These are phyloP conservation scores for Flaveria ramosissima DNA, from an alignment of 129 eudicot genomes.

Conservation along the genomic window DNA sequence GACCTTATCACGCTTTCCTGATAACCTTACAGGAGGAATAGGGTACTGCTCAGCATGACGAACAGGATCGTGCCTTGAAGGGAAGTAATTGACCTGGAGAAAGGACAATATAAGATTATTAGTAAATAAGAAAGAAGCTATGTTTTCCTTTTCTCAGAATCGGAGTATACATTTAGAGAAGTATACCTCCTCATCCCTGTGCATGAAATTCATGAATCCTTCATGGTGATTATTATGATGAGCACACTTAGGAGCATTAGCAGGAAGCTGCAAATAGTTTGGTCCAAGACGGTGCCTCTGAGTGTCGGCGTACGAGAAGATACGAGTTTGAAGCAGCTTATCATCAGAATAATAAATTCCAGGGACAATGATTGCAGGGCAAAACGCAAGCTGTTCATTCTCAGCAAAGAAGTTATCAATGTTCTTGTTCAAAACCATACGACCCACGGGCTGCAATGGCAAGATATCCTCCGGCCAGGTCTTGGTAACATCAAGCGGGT, in stretches of 20 bases:
- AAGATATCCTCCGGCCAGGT: conserved; percentile 83
- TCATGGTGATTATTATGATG: conserved; percentile 85
- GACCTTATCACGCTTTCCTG: conserved; percentile 67
- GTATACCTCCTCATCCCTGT: conserved; percentile 67
- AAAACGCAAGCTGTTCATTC: conserved; percentile 78
- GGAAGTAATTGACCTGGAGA: conserved; percentile 64
- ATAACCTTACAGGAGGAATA: conserved; percentile 52
- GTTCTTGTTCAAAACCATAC: conserved; percentile 77
- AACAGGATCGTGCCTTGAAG: conserved; percentile 62
- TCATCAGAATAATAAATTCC: conserved; percentile 75
- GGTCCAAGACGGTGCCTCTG: conserved; percentile 83
- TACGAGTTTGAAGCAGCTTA: conserved; percentile 72
- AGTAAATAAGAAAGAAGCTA: background rate
- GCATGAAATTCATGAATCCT: conserved; percentile 72
- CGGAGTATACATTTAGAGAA: background rate
- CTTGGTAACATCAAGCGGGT: conserved; percentile 78
- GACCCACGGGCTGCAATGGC: conserved; percentile 81
- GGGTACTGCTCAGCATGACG: conserved; percentile 76
- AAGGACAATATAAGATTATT: background rate
- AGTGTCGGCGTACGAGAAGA: conserved; percentile 69
- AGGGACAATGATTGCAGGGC: conserved; percentile 71
- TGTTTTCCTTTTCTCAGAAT: background rate
- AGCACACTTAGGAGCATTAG: conserved; percentile 68
- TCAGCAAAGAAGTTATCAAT: conserved; percentile 84
- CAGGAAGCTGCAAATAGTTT: conserved; percentile 75